These are phyloP conservation scores for Lasiodiplodia sp. DNA, from an alignment of 2,329 filamentous ascomycete species.

Conservation along the genomic window DNA sequence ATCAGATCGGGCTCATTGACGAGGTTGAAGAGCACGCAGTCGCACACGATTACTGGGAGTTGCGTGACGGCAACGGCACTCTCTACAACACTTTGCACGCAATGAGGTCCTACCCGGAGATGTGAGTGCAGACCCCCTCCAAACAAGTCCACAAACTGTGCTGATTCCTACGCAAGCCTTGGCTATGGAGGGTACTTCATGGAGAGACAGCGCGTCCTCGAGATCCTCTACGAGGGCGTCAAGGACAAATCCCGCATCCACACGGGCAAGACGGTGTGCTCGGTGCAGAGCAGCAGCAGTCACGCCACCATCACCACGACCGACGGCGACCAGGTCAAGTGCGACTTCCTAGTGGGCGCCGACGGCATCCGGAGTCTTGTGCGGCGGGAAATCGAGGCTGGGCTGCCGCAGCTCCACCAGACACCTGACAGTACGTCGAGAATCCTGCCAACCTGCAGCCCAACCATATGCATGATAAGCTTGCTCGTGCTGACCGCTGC, in stretches of 20 bases:
- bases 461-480: neutral
- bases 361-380: constrained; percentile 28
- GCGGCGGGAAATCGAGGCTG: constrained; percentile 26
- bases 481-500: constrained; percentile 14
- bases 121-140: neutral
- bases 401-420: neutral
- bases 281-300: neutral
- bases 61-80: constrained; percentile 29
- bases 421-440: constrained; percentile 7
- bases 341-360: constrained; percentile 30
- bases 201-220: constrained; percentile 38
- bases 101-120: constrained; percentile 11
- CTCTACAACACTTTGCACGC: constrained; percentile 30
- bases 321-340: constrained; percentile 24
- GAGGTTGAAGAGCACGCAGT: constrained; percentile 21
- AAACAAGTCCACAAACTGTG: neutral
- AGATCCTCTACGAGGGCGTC: constrained; percentile 37
- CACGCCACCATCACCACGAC: neutral
- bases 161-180: neutral
- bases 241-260: constrained; percentile 36
- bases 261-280: constrained; percentile 30
- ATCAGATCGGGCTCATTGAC: constrained; percentile 20
- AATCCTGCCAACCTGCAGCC: constrained; percentile 23
- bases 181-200: constrained; percentile 34
- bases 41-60: constrained; percentile 3